These are phyloP conservation scores for Calonectria pseudoturangicola DNA, from an alignment of 2,329 filamentous ascomycete genomes.

Conservation along the genomic window DNA sequence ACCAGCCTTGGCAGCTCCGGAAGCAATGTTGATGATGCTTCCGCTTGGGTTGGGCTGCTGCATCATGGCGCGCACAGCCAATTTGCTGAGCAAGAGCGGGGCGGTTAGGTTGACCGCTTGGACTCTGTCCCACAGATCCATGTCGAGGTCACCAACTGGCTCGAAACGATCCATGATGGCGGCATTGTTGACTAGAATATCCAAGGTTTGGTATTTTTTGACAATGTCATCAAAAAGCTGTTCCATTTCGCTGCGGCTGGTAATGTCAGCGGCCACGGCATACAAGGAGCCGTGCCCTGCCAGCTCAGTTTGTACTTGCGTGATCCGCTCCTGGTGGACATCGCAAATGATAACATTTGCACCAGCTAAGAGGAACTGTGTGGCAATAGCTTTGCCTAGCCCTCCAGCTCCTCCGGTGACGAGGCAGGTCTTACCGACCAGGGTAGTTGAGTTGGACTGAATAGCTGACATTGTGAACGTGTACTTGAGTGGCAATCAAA, in stretches of 20 bases:
- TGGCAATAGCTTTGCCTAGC: neutral
- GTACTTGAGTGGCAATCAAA: neutral
- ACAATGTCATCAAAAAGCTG: neutral
- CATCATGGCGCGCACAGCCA: neutral
- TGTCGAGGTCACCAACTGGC: neutral
- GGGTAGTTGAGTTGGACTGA: neutral
- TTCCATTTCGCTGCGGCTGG: neutral
- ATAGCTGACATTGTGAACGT: neutral
- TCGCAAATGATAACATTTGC: slow-evolving; percentile 4
- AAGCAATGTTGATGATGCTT: slow-evolving; percentile 16
- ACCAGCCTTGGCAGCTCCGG: neutral
- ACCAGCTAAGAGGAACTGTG: neutral
- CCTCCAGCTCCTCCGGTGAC: neutral
- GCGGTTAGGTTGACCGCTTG: neutral
- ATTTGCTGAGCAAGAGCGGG: slow-evolving; percentile 4
- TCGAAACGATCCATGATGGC: slow-evolving; percentile 19
- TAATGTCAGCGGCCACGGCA: neutral
- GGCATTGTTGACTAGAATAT: slow-evolving; percentile 1
- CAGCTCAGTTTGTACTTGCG: neutral
- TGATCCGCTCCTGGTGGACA: neutral
- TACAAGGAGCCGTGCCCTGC: neutral
- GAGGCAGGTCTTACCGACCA: neutral
- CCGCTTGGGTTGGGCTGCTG: neutral
- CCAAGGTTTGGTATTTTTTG: neutral
- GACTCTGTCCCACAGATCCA: neutral